These are phyloP conservation scores for Mycosarcoma mackinlayi DNA, from an alignment of 1,284 basidiomycete genomes.

Conservation along the genomic window DNA sequence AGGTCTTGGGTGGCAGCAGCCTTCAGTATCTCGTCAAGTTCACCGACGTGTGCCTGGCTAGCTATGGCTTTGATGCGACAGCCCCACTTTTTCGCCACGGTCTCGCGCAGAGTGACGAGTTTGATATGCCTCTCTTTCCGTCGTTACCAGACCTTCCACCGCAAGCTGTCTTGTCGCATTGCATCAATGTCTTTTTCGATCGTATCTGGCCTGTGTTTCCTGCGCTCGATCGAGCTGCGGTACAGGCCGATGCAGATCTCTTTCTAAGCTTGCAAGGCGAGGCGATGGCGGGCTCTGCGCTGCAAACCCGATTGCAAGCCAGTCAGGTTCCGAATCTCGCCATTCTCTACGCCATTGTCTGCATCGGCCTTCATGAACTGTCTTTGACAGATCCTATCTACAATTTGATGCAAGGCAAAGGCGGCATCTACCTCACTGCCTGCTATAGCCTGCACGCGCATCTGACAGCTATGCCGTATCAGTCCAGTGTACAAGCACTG, in stretches of 20 bases:
- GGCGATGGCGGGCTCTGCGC: not conserved
- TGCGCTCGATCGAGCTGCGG: conserved; percentile 7
- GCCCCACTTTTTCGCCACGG: conserved; percentile 18
- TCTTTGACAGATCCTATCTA: not conserved
- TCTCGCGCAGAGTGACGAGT: conserved; percentile 14
- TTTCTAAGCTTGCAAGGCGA: conserved; percentile 7
- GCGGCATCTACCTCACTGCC: not conserved
- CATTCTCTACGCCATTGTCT: conserved; percentile 8
- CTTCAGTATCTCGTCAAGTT: conserved; percentile 21
- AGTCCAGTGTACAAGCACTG: conserved; percentile 14
- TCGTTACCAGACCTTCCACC: conserved; percentile 6
- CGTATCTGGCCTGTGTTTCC: conserved; percentile 16
- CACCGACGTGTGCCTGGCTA: conserved; percentile 9
- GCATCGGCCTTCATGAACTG: conserved; percentile 9
- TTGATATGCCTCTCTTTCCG: conserved; percentile 7
- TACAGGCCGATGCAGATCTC: conserved; percentile 5
- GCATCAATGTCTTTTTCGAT: conserved; percentile 12
- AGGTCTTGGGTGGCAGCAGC: conserved; percentile 17
- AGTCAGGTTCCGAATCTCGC: conserved; percentile 5
- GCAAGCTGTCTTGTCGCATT: not conserved
- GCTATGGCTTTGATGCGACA: conserved; percentile 11
- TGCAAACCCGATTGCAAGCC: conserved; percentile 7
- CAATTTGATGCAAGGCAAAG: not conserved
- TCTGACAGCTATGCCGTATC: conserved; percentile 11
- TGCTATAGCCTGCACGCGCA: conserved; percentile 16